phyloP scores from a whole-genome alignment of 495 filamentous ascomycete genomes.

The Coniosporium apollinis region DNA sequence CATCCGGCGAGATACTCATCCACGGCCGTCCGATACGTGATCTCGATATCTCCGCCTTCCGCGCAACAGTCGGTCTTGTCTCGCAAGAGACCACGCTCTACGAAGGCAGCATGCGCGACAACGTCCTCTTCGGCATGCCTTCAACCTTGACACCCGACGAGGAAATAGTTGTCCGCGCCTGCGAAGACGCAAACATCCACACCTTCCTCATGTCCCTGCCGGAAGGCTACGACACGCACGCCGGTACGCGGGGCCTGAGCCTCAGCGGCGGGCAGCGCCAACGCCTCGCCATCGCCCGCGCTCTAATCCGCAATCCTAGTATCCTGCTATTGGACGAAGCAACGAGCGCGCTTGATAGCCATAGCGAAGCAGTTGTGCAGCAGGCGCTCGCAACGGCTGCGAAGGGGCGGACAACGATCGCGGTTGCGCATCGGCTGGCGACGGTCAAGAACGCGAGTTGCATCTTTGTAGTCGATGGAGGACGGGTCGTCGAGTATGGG shows the following conservation, averaged over 20 bases:
- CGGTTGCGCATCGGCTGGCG: conserved; percentile 75
- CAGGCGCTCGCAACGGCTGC: conserved; percentile 13
- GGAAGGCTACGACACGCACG: neutral
- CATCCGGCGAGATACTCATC: conserved; percentile 11
- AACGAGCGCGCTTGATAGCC: conserved; percentile 76
- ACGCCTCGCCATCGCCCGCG: conserved; percentile 73
- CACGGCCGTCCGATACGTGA: conserved; percentile 6
- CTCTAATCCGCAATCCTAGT: conserved; percentile 62
- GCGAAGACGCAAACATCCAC: conserved; percentile 37
- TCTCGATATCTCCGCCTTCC: conserved; percentile 1
- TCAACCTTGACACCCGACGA: neutral
- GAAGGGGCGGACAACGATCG: conserved; percentile 47
- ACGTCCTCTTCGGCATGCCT: conserved; percentile 1
- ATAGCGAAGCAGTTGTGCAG: conserved; percentile 69
- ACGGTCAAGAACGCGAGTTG: conserved; percentile 78
- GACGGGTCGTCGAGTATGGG: conserved; percentile 57
- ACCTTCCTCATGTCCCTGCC: conserved; percentile 33
- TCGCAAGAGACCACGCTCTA: conserved; percentile 3
- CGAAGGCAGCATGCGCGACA: conserved; percentile 6
- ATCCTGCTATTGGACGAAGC: conserved; percentile 87
- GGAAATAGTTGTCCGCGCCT: conserved; percentile 22
- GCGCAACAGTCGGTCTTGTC: conserved; percentile 1
- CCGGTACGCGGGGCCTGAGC: conserved; percentile 39
- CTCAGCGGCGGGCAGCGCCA: conserved; percentile 80
- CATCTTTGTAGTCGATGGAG: conserved; percentile 67